These are phyloP conservation scores for Aureobasidium sp. DNA, from an alignment of 2,329 filamentous ascomycete species.

Conservation along the genomic window DNA sequence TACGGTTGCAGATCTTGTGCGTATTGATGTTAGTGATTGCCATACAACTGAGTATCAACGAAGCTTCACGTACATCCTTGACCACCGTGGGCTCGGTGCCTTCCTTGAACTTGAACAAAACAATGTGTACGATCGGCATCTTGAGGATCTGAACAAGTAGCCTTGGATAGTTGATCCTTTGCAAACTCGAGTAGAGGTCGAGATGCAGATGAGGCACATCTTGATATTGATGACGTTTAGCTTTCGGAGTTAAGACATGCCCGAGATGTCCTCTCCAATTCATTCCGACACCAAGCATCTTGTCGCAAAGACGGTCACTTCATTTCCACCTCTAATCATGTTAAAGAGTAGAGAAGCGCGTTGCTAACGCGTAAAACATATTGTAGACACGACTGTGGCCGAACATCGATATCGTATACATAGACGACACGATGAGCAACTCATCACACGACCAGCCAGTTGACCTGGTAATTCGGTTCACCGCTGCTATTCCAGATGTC, in stretches of 20 bases:
- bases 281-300: not conserved
- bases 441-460: slow-evolving; percentile 36
- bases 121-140: slow-evolving; percentile 61
- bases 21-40: not conserved
- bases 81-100: slow-evolving; percentile 40
- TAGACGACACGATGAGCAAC: not conserved
- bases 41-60: not conserved
- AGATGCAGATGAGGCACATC: not conserved
- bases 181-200: not conserved
- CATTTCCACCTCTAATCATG: not conserved
- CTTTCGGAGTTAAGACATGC: not conserved
- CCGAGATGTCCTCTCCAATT: not conserved
- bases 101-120: slow-evolving; percentile 58
- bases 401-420: not conserved
- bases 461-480: slow-evolving; percentile 83
- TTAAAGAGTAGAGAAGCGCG: not conserved
- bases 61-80: slow-evolving; percentile 41
- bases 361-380: not conserved
- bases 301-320: not conserved
- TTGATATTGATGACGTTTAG: not conserved
- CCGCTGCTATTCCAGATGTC: slow-evolving; percentile 73
- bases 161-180: too few relatives aligned
- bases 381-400: not conserved
- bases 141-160: slow-evolving; percentile 11
- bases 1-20: slow-evolving; percentile 47